Conservation (phyloP, 2,329 filamentous ascomycete genomes). For the Phialemonium atrogriseum region DNA sequence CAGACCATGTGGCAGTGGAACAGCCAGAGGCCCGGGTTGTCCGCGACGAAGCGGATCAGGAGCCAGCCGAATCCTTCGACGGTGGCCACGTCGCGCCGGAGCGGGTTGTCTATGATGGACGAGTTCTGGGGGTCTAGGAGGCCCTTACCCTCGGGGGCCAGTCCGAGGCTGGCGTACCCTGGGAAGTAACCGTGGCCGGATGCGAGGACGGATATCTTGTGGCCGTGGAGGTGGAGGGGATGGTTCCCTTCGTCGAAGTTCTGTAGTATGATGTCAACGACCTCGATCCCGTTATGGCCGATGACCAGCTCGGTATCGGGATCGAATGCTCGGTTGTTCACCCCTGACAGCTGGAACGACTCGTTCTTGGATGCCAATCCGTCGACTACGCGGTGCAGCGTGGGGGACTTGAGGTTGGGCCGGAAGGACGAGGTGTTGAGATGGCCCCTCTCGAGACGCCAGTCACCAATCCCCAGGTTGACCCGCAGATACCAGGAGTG, state of each 20-base stretch:
- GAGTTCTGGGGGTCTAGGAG: constrained; percentile 25
- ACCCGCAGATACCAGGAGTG: constrained; percentile 45
- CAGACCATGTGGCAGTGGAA: constrained; percentile 9
- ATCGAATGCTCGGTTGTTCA: constrained; percentile 40
- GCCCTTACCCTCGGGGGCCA: constrained; percentile 22
- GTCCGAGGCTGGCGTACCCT: constrained; percentile 28
- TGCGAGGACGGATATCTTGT: constrained; percentile 46
- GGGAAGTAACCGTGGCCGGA: constrained; percentile 56
- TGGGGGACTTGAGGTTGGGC: constrained; percentile 36
- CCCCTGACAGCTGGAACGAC: constrained; percentile 40
- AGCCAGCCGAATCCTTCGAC: constrained; percentile 42
- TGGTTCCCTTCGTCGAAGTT: constrained; percentile 54
- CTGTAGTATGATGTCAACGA: constrained; percentile 53
- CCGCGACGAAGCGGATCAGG: constrained; percentile 37
- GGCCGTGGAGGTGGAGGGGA: constrained; percentile 60
- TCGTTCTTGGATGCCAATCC: constrained; percentile 33
- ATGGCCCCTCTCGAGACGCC: constrained; percentile 48
- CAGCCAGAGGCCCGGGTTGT: constrained; percentile 35
- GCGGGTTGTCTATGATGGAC: constrained; percentile 27
- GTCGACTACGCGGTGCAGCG: constrained; percentile 40
- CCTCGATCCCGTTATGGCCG: constrained; percentile 35
- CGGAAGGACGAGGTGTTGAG: constrained; percentile 50
- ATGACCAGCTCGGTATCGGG: constrained; percentile 42
- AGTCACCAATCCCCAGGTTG: constrained; percentile 52
- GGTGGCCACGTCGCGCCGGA: constrained; percentile 36